Evolutionary conservation across 164 flowering plant genomes (phyloP), one percentile per base, ranked within the genome.

Genomic region (Liriodendron chinense): DNA sequence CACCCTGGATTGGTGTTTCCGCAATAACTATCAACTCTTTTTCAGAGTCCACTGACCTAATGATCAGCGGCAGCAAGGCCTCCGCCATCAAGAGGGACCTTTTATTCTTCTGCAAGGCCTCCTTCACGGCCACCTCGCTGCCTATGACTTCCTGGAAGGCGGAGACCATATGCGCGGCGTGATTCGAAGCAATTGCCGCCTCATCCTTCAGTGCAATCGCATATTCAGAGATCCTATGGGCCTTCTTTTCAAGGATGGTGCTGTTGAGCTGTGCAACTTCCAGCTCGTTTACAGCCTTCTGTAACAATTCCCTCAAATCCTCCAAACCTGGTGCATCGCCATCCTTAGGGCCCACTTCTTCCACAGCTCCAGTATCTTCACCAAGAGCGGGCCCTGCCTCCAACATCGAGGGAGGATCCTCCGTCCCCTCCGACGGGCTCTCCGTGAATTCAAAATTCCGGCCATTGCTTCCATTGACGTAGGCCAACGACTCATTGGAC

Each of bases 181-280:
- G 83, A 64, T 74, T 77, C 94, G 92, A 85, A 57, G 98, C 96
- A 83, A 72, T 83, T 3, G 50, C 83, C 16, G 96, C 94, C 77
- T 90, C 89, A 78, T 96, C 99, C 79, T 90, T 88, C 78, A 91
- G 77, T 6, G 98, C 90, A 75, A 96, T 92, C 1, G 99, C 98
- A 65, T 92, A 64, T 80, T 96, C 99, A 20, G 99, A 90, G 83
- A 96, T 87, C 76, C 70, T 89, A 74, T 93, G 97, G 70, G 97
- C 98, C 83, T 90, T 94, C 73, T 94, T 97, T 83, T 94, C 98
- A 82, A 93, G 93, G 94, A 87, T 88, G 34, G 85, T 84, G 79
- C 98, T 92, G 74, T 94, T 94, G 18, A 90, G 73, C 69, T 82
- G 85, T 34, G 96, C 98, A 77, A 84, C 87, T 83, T 94, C 98